Percentiles rank a stretch among this genome's conserved stretches.
These are phyloP conservation scores for Puccinia triticina DNA, from an alignment of 1,284 basidiomycete species.

Conservation along the genomic window DNA sequence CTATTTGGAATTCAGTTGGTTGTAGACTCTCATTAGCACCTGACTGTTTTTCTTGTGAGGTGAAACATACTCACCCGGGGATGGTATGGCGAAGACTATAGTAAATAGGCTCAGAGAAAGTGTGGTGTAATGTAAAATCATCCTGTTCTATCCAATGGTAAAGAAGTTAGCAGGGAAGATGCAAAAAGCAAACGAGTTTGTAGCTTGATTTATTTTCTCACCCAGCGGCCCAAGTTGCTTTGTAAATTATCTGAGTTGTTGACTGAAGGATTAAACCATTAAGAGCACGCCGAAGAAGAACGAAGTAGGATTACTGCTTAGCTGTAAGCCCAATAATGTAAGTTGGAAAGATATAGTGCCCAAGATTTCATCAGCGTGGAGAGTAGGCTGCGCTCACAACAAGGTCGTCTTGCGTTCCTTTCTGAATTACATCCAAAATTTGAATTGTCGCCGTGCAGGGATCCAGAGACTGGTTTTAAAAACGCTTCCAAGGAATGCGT, in stretches of 20 bases:
- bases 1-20: neutral
- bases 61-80: slow-evolving; percentile 7
- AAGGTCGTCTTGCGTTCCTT: neutral
- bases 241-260: neutral
- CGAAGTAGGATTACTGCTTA: neutral
- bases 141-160: neutral
- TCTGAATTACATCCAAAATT: neutral
- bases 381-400: neutral
- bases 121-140: neutral
- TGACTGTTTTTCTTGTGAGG: neutral
- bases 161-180: neutral
- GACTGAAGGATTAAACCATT: neutral
- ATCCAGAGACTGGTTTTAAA: neutral
- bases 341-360: neutral
- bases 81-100: neutral
- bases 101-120: neutral
- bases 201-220: neutral
- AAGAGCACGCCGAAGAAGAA: neutral
- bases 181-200: neutral
- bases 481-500: neutral
- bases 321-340: neutral
- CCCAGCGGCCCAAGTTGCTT: neutral
- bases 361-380: neutral
- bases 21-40: neutral
- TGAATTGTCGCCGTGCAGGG: neutral